A percentile compares a stretch with the other conserved stretches of the same genome.
These are phyloP conservation scores for Argentina anserina DNA, from an alignment of 306 rosid species.

Conservation along the genomic window DNA sequence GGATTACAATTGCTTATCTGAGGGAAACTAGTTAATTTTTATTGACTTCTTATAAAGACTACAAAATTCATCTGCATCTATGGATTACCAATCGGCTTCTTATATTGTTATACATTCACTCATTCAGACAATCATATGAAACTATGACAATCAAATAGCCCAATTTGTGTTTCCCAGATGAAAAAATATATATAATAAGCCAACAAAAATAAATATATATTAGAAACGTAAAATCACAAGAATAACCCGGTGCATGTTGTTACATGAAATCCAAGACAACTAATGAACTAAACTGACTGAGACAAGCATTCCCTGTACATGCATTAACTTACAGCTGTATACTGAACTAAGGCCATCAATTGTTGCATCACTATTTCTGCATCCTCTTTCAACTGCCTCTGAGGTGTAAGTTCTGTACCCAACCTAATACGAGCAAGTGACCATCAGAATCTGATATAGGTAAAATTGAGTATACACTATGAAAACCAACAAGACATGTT, in stretches of 20 bases:
- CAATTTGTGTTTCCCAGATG: neutral
- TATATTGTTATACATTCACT: neutral
- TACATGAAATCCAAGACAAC: neutral
- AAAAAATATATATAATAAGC: neutral
- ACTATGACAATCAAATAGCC: neutral
- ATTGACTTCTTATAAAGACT: neutral
- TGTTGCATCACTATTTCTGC: slow-evolving; percentile 83
- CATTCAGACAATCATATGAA: too few relatives aligned
- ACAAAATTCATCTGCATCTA: neutral
- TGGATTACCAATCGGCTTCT: neutral
- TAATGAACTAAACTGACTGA: neutral
- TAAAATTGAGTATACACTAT: slow-evolving; percentile 14
- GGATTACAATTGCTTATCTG: neutral
- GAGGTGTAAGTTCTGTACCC: slow-evolving; percentile 72
- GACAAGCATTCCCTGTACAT: slow-evolving; percentile 6
- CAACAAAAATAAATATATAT: neutral
- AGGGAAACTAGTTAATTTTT: neutral
- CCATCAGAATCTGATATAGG: slow-evolving; percentile 17
- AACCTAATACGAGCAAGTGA: slow-evolving; percentile 54
- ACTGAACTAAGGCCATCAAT: slow-evolving; percentile 72
- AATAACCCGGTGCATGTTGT: neutral
- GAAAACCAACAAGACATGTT: slow-evolving; percentile 21
- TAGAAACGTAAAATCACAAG: neutral
- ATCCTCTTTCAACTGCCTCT: slow-evolving; percentile 80
- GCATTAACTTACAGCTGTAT: slow-evolving; percentile 81